These are phyloP conservation scores for Saturnispora sekii DNA, from an alignment of 805 yeast genomes.

Conservation along the genomic window DNA sequence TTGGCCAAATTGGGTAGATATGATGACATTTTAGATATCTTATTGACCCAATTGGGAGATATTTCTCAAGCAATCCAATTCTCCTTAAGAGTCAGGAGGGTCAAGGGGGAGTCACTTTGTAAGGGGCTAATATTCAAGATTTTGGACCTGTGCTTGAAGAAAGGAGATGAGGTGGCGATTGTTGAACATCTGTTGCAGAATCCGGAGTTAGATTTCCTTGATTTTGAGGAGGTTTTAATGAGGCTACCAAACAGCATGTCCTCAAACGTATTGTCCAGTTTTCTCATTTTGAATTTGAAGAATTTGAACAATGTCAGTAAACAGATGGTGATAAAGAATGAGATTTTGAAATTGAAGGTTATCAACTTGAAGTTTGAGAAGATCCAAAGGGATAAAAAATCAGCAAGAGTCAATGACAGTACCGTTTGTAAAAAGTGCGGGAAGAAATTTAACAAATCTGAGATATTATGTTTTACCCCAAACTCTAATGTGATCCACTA, in stretches of 20 bases:
- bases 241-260: constrained; percentile 44
- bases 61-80: constrained; percentile 50
- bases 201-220: constrained; percentile 18
- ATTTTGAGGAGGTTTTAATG: constrained; percentile 31
- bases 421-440: constrained; percentile 55
- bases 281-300: constrained; percentile 37
- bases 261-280: constrained; percentile 32
- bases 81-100: constrained; percentile 39
- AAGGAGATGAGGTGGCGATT: constrained; percentile 11
- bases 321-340: constrained; percentile 33
- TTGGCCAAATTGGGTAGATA: constrained; percentile 52
- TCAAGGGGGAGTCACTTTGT: constrained; percentile 11
- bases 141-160: constrained; percentile 30
- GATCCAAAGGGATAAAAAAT: constrained; percentile 30
- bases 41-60: constrained; percentile 48
- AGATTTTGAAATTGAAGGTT: constrained; percentile 45
- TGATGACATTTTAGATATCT: constrained; percentile 50
- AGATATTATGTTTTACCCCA: constrained; percentile 40
- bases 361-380: constrained; percentile 32
- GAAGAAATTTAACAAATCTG: constrained; percentile 35
- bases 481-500: constrained; percentile 43
- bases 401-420: constrained; percentile 31
- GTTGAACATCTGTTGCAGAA: constrained; percentile 25
- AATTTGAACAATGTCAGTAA: constrained; percentile 31
- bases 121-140: constrained; percentile 36